These are phyloP conservation scores for Mortierella sp. DNA, from an alignment of 371 early-diverging fungal species.

Conservation along the genomic window DNA sequence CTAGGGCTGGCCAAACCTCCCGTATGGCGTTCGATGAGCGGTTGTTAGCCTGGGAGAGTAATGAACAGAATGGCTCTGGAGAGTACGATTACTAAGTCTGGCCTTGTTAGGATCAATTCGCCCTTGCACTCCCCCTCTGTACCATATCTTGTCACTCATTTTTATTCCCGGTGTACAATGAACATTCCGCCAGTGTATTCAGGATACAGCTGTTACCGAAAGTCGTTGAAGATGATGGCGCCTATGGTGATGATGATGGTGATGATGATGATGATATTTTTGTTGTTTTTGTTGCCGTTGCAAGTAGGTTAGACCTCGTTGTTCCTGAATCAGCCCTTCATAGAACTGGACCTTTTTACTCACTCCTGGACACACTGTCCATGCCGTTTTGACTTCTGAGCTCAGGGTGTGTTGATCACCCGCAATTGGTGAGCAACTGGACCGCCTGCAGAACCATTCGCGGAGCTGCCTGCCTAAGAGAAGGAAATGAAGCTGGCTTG, in stretches of 20 bases:
- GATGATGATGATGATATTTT: slow-evolving; percentile 4
- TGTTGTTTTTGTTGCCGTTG: slow-evolving; percentile 16
- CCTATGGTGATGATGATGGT: too few relatives aligned
- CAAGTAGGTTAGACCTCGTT: slow-evolving; percentile 7
- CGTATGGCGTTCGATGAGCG: slow-evolving; percentile 35
- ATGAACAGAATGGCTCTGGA: slow-evolving; percentile 45
- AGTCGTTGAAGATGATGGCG: slow-evolving; percentile 5
- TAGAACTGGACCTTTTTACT: slow-evolving; percentile 34
- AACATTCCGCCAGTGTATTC: background rate
- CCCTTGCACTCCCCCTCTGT: too few relatives aligned
- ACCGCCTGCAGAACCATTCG: slow-evolving; percentile 32
- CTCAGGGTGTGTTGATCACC: slow-evolving; percentile 27
- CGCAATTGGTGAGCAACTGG: slow-evolving; percentile 26
- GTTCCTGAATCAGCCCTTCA: slow-evolving; percentile 32
- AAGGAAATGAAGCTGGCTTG: slow-evolving; percentile 25
- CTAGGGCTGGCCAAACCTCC: background rate
- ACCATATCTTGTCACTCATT: too few relatives aligned
- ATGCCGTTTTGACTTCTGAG: slow-evolving; percentile 34
- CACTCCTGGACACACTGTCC: slow-evolving; percentile 46
- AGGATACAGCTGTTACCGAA: background rate
- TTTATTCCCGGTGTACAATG: too few relatives aligned
- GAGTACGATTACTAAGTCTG: slow-evolving; percentile 38
- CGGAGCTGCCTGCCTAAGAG: slow-evolving; percentile 21
- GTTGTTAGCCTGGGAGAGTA: slow-evolving; percentile 34
- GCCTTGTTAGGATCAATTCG: too few relatives aligned